phyloP scores from a whole-genome alignment of 2,329 filamentous ascomycete genomes.

The Aureobasidium sp. region DNA sequence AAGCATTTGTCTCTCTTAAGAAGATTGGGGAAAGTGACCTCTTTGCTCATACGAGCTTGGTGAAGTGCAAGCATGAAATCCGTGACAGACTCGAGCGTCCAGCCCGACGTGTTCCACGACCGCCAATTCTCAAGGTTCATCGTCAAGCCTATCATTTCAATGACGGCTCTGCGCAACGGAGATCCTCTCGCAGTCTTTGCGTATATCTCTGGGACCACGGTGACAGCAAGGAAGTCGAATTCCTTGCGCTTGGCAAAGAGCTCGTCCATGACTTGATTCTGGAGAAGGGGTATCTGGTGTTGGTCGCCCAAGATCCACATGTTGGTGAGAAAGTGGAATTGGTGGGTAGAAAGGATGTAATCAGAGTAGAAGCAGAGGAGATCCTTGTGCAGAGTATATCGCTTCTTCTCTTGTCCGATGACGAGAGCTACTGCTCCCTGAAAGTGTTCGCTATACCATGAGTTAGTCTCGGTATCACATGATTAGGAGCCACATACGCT shows the following conservation, averaged over 20 bases:
- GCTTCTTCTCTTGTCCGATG: not conserved
- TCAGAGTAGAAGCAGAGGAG: conserved; percentile 3
- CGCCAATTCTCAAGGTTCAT: not conserved
- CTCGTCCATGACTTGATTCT: not conserved
- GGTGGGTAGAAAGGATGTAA: not conserved
- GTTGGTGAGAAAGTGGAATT: no score
- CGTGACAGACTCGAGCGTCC: not conserved
- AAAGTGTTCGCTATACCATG: not conserved
- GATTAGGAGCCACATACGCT: not conserved
- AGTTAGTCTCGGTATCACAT: not conserved
- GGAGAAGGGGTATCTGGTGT: not conserved
- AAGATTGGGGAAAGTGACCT: not conserved
- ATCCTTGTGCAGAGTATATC: not conserved
- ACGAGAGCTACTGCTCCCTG: not conserved
- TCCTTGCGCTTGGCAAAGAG: not conserved
- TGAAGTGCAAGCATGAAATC: not conserved
- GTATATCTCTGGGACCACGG: no score
- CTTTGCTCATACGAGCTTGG: no score
- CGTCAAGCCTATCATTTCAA: not conserved
- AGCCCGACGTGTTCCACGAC: not conserved
- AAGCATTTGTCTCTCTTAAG: not conserved
- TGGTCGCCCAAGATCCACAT: not conserved
- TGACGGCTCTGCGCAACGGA: not conserved
- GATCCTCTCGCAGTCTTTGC: not conserved
- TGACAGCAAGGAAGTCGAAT: no score